Evolutionary conservation across 345 rosid species (phyloP).

Genomic region (Boechera retrofracta): DNA sequence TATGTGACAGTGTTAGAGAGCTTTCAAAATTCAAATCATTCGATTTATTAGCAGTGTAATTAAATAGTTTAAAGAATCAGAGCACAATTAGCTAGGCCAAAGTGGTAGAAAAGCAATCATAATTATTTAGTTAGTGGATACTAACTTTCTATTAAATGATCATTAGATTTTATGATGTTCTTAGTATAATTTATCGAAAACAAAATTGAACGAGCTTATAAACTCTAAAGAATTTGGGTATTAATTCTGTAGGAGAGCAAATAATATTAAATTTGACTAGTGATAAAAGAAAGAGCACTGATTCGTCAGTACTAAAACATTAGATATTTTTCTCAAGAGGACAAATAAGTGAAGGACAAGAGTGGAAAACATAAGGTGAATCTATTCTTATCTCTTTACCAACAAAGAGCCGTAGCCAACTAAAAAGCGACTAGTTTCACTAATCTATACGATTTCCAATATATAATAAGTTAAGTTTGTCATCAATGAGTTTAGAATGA

Average conservation of each 20-base stretch:
- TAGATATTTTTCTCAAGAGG: conserved; percentile 22
- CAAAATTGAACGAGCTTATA: neutral
- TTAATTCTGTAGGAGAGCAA: neutral
- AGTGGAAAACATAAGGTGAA: conserved; percentile 15
- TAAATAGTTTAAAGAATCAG: conserved; percentile 1
- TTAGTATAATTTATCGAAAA: neutral
- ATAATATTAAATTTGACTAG: conserved; percentile 5
- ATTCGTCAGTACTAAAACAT: conserved; percentile 13
- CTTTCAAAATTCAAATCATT: conserved; percentile 23
- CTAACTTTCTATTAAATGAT: conserved; percentile 2
- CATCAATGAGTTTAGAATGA: neutral
- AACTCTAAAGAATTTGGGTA: neutral
- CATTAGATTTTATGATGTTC: neutral
- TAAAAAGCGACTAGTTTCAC: neutral
- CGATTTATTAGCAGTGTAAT: neutral
- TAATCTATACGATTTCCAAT: neutral
- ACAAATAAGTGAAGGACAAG: conserved; percentile 29
- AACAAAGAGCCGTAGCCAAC: conserved; percentile 21
- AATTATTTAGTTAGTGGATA: conserved; percentile 23
- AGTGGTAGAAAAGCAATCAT: conserved; percentile 20
- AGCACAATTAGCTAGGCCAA: conserved; percentile 11
- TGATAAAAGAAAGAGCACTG: conserved; percentile 20
- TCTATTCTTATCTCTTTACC: conserved; percentile 34
- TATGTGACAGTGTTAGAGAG: neutral
- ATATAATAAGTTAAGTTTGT: neutral